Evolutionary conservation across 805 yeast genomes (phyloP).

Genomic region (Candida qinlingensis): DNA sequence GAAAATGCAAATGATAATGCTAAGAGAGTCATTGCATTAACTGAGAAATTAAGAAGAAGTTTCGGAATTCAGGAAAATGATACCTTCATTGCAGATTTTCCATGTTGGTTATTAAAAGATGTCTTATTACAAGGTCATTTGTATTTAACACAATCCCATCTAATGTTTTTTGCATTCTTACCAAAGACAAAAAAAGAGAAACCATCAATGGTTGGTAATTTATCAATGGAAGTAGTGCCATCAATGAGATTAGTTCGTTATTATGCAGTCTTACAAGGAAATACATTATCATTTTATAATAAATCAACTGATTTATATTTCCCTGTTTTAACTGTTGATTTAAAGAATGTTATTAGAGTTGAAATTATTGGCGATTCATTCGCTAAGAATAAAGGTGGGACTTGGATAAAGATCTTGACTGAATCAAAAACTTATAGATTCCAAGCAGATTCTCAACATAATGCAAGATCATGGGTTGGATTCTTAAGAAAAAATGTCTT

Average conservation of each 20-base stretch:
- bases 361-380: conserved; percentile 36
- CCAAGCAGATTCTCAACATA: conserved; percentile 63
- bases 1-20: conserved; percentile 11
- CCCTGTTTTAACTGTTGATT: conserved; percentile 71
- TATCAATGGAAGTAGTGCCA: conserved; percentile 35
- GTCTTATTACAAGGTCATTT: conserved; percentile 84
- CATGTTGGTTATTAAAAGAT: conserved; percentile 78
- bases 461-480: conserved; percentile 80
- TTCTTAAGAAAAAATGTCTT: conserved; percentile 72
- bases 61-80: conserved; percentile 51
- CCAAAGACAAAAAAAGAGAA: conserved; percentile 48
- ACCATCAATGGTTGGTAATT: conserved; percentile 43
- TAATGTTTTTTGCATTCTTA: conserved; percentile 73
- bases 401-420: conserved; percentile 56
- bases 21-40: conserved; percentile 32
- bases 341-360: conserved; percentile 56
- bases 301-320: conserved; percentile 79
- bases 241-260: conserved; percentile 39
- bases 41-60: conserved; percentile 29
- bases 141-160: conserved; percentile 57
- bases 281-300: conserved; percentile 61
- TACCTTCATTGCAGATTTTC: conserved; percentile 51
- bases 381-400: conserved; percentile 15
- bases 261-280: conserved; percentile 77
- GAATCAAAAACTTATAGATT: conserved; percentile 56